phyloP scores from a whole-genome alignment of 192 early-diverging fungal species.

The Thoreauomyces humboldtii region DNA sequence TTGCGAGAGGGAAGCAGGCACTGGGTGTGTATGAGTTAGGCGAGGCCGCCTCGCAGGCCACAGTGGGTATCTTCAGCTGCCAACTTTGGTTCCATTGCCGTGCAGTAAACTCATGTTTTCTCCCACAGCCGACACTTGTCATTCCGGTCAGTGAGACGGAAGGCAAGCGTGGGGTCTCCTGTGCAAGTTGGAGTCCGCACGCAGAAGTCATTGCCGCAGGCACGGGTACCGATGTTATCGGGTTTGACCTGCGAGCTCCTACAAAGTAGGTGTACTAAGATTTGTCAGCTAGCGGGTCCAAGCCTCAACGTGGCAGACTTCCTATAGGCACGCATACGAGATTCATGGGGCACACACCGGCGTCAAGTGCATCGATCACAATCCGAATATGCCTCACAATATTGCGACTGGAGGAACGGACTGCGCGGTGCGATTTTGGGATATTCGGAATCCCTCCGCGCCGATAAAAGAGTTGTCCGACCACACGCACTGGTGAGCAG shows the following conservation, averaged over 20 bases:
- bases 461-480: slow-evolving; percentile 68
- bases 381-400: slow-evolving; percentile 82
- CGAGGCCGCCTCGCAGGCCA: neutral
- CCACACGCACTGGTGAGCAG: slow-evolving; percentile 81
- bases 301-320: neutral
- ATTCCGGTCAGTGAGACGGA: neutral
- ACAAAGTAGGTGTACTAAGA: neutral
- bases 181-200: slow-evolving; percentile 23
- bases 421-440: slow-evolving; percentile 86
- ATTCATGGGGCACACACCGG: slow-evolving; percentile 70
- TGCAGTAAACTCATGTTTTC: neutral
- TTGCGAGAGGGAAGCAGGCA: slow-evolving; percentile 19
- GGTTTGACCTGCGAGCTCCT: slow-evolving; percentile 5
- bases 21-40: slow-evolving; percentile 53
- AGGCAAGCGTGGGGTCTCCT: neutral
- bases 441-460: slow-evolving; percentile 54
- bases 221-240: neutral
- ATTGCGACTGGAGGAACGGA: slow-evolving; percentile 88
- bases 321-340: slow-evolving; percentile 15
- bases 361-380: slow-evolving; percentile 76
- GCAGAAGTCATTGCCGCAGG: neutral
- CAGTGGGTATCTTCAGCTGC: no score
- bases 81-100: neutral
- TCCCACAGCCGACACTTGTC: neutral
- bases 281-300: no score